Percentiles rank a stretch among this genome's conserved stretches.
phyloP scores from a whole-genome alignment of 495 filamentous ascomycete species.

The Sporormia fimetaria region DNA sequence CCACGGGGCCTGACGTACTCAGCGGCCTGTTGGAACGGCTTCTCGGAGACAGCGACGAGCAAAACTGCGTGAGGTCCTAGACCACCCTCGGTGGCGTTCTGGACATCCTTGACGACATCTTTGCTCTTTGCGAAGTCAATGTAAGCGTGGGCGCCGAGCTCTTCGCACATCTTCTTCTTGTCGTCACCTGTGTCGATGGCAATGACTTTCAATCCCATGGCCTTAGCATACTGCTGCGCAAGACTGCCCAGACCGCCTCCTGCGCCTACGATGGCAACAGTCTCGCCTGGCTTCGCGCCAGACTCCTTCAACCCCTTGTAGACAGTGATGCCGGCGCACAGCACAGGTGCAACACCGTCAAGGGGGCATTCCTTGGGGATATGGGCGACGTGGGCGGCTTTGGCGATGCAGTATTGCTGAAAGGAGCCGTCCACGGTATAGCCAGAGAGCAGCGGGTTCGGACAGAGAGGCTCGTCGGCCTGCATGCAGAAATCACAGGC shows the following conservation, averaged over 20 bases:
- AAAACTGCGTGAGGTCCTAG: conserved; percentile 82
- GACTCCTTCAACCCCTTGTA: conserved; percentile 90
- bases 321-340: conserved; percentile 84
- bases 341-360: conserved; percentile 67
- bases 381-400: conserved; percentile 68
- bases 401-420: conserved; percentile 83
- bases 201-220: conserved; percentile 71
- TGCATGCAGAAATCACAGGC: conserved; percentile 69
- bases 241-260: conserved; percentile 77
- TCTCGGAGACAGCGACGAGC: conserved; percentile 72
- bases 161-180: conserved; percentile 56
- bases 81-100: conserved; percentile 62
- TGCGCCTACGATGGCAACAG: conserved; percentile 76
- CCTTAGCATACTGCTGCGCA: conserved; percentile 76
- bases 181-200: conserved; percentile 72
- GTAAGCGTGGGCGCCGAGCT: conserved; percentile 58
- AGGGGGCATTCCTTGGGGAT: conserved; percentile 65
- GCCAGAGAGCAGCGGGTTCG: conserved; percentile 59
- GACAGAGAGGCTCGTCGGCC: conserved; percentile 67
- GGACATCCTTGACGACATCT: conserved; percentile 73
- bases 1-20: conserved; percentile 75
- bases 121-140: conserved; percentile 65
- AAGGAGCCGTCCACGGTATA: conserved; percentile 90
- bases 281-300: conserved; percentile 58
- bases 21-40: conserved; percentile 87